These are phyloP conservation scores for Yamadazyma sp. DNA, from an alignment of 805 yeast genomes.

Conservation along the genomic window DNA sequence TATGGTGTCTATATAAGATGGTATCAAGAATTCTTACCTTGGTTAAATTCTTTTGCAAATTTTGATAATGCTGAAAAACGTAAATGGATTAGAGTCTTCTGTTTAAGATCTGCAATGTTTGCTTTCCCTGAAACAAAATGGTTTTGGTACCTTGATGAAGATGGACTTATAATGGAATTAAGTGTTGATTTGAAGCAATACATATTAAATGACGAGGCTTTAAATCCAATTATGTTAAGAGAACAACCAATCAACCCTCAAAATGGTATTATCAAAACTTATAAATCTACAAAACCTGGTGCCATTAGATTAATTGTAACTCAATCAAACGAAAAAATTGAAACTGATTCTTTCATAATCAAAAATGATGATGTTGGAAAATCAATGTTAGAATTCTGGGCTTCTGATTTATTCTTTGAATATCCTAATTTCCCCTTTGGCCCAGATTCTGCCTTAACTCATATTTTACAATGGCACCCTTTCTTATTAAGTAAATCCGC, in stretches of 20 bases:
- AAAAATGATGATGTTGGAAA: conserved; percentile 62
- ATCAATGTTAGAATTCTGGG: conserved; percentile 76
- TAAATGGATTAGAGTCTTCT: conserved; percentile 62
- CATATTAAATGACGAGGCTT: conserved; percentile 55
- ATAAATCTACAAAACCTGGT: conserved; percentile 53
- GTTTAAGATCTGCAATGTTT: conserved; percentile 83
- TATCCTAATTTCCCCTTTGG: conserved; percentile 59
- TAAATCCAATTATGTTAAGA: conserved; percentile 61
- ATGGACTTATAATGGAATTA: conserved; percentile 72
- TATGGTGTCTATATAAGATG: conserved; percentile 85
- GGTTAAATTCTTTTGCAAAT: conserved; percentile 42
- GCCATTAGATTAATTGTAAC: conserved; percentile 62
- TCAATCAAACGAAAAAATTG: conserved; percentile 63
- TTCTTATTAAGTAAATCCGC: conserved; percentile 68
- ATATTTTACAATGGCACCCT: conserved; percentile 94
- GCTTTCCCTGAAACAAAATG: conserved; percentile 91
- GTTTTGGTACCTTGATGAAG: conserved; percentile 84
- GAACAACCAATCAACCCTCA: conserved; percentile 76
- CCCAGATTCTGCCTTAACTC: conserved; percentile 74
- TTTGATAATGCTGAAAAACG: conserved; percentile 40
- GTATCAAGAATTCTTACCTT: conserved; percentile 77
- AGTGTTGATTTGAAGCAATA: conserved; percentile 58
- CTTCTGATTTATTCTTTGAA: conserved; percentile 65
- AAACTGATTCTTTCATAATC: conserved; percentile 69
- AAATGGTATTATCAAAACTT: conserved; percentile 65